Percentiles rank a stretch among this genome's conserved stretches.
Conservation (phyloP, 2,329 filamentous ascomycete genomes). For the Phaeoacremonium minimum region DNA sequence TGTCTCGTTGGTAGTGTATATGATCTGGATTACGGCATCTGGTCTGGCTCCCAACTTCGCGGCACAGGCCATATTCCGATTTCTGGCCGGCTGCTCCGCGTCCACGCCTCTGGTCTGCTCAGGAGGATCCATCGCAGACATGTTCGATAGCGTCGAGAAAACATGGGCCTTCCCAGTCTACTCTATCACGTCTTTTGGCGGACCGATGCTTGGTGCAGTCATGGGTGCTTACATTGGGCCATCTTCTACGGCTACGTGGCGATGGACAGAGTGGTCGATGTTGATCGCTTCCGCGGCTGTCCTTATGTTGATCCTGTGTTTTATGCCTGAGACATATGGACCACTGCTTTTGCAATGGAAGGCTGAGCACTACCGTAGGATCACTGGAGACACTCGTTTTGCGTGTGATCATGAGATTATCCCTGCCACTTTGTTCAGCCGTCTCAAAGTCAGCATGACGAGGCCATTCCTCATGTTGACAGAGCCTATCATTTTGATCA, state of each 20-base stretch:
- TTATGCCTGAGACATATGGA: conserved; percentile 65
- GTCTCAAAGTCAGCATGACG: conserved; percentile 37
- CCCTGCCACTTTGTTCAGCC: conserved; percentile 44
- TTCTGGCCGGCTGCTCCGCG: conserved; percentile 40
- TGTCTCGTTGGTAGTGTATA: conserved; percentile 31
- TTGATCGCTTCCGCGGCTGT: conserved; percentile 58
- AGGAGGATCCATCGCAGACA: conserved; percentile 36
- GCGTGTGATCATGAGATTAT: conserved; percentile 60
- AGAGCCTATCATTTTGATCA: conserved; percentile 33
- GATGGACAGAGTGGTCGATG: conserved; percentile 63
- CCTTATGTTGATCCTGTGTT: conserved; percentile 49
- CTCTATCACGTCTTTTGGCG: conserved; percentile 30
- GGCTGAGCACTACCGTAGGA: conserved; percentile 51
- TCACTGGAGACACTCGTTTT: conserved; percentile 59
- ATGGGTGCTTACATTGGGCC: conserved; percentile 62
- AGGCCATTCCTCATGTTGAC: conserved; percentile 33
- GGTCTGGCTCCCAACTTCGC: conserved; percentile 36
- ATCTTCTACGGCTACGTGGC: conserved; percentile 46
- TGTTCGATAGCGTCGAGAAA: conserved; percentile 27
- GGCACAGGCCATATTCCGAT: conserved; percentile 39
- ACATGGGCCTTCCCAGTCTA: conserved; percentile 39
- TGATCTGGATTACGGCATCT: conserved; percentile 38
- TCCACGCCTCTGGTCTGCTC: conserved; percentile 37
- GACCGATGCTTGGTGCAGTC: conserved; percentile 35
- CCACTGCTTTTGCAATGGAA: conserved; percentile 54